These are phyloP conservation scores for Symbiodinium pilosum DNA, from an alignment of 73 alveolate species.

Conservation along the genomic window DNA sequence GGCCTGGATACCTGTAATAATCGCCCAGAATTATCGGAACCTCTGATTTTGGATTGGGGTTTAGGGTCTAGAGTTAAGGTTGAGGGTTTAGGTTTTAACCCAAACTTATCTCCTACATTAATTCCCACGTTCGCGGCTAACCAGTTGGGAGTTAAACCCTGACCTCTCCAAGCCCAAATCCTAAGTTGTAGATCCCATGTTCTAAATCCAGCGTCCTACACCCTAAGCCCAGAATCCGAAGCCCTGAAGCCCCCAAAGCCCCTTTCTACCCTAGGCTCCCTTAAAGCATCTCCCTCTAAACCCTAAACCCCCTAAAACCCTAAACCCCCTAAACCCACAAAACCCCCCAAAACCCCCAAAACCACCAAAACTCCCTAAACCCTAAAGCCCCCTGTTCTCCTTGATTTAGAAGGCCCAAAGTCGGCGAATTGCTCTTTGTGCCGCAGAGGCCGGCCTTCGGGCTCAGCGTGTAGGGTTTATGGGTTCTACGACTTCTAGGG, in stretches of 20 bases:
- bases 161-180: not conserved
- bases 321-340: not conserved
- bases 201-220: not conserved
- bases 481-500: no score
- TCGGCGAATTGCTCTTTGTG: slow-evolving; percentile 76
- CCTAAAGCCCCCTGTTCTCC: no score
- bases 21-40: not conserved
- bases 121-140: no score
- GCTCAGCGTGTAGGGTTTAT: not conserved
- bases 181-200: not conserved
- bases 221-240: not conserved
- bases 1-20: no score
- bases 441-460: slow-evolving; percentile 25
- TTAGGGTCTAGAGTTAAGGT: not conserved
- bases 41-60: not conserved
- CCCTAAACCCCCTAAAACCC: no score
- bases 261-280: no score
- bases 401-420: slow-evolving; percentile 13
- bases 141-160: not conserved
- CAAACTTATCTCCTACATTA: no score
- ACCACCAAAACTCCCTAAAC: not conserved
- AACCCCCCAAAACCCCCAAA: not conserved
- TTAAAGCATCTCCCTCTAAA: no score
- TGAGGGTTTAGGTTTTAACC: not conserved
- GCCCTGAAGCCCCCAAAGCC: not conserved